These are phyloP conservation scores for Daedaleopsis nitida DNA, from an alignment of 768 basidiomycete genomes.

Conservation along the genomic window DNA sequence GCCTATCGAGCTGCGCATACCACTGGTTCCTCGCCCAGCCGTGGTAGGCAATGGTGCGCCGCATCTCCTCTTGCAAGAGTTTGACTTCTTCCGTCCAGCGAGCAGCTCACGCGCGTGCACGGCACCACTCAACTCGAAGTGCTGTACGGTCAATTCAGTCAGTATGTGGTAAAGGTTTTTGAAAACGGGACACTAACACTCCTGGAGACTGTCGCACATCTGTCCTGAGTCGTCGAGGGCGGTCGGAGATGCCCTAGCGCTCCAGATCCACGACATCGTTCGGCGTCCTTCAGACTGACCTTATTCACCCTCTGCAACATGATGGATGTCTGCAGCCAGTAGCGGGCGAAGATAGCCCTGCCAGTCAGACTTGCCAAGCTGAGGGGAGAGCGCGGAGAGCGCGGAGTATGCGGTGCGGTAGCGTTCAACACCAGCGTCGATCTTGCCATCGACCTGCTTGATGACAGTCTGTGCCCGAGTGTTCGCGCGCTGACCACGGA, in stretches of 20 bases:
- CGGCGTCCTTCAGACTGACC: constrained; percentile 11
- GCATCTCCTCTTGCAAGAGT: constrained; percentile 23
- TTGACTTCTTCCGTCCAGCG: constrained; percentile 23
- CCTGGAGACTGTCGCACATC: background rate
- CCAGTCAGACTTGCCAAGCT: background rate
- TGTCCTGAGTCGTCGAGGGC: background rate
- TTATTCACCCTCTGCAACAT: background rate
- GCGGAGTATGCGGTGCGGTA: constrained; percentile 6
- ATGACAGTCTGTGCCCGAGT: constrained; percentile 4
- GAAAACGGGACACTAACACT: too few relatives aligned
- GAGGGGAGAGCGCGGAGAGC: background rate
- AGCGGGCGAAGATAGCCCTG: background rate
- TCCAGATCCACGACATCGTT: constrained; percentile 21
- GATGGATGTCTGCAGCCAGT: constrained; percentile 5
- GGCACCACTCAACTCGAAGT: constrained; percentile 18
- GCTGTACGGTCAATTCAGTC: background rate
- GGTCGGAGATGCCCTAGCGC: background rate
- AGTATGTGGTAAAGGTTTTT: too few relatives aligned
- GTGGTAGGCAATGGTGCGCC: constrained; percentile 4
- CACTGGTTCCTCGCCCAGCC: background rate
- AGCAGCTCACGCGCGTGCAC: constrained; percentile 5
- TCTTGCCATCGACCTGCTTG: background rate
- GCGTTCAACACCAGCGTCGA: background rate
- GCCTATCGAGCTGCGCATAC: background rate
- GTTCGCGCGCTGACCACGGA: background rate